phyloP scores from a whole-genome alignment of 2,329 filamentous ascomycete genomes.

The Geosmithia morbida region DNA sequence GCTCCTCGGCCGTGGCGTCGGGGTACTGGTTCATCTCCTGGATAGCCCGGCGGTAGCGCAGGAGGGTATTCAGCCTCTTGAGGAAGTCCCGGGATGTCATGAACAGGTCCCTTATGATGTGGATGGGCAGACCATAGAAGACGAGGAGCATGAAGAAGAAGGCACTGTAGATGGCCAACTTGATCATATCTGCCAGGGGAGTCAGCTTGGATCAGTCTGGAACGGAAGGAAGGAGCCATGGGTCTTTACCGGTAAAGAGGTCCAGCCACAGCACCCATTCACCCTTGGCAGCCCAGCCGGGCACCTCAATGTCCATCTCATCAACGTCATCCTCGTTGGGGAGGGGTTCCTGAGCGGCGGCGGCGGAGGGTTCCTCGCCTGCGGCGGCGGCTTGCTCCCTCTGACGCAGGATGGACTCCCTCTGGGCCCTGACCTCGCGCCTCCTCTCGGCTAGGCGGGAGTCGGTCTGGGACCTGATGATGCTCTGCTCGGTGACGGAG shows the following conservation, averaged over 20 bases:
- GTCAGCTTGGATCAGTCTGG: neutral
- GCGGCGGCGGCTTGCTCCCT: slow-evolving; percentile 31
- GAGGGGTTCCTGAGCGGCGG: slow-evolving; percentile 28
- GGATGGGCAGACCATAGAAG: slow-evolving; percentile 91
- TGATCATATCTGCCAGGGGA: slow-evolving; percentile 58
- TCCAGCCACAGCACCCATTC: slow-evolving; percentile 85
- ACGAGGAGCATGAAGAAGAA: slow-evolving; percentile 90
- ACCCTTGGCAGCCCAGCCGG: slow-evolving; percentile 92
- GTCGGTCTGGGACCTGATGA: slow-evolving; percentile 60
- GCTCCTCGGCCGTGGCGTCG: slow-evolving; percentile 78
- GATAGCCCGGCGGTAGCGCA: slow-evolving; percentile 83
- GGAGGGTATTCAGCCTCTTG: slow-evolving; percentile 75
- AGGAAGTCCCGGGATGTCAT: slow-evolving; percentile 86
- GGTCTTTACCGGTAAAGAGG: slow-evolving; percentile 54
- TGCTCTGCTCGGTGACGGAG: slow-evolving; percentile 61
- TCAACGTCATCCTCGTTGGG: slow-evolving; percentile 65
- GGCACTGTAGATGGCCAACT: slow-evolving; percentile 72
- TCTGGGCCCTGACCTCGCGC: slow-evolving; percentile 48
- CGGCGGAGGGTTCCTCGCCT: slow-evolving; percentile 39
- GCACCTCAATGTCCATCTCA: slow-evolving; percentile 87
- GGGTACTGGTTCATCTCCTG: slow-evolving; percentile 90
- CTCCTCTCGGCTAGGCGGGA: slow-evolving; percentile 55
- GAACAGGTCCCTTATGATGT: slow-evolving; percentile 92
- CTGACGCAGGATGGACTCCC: slow-evolving; percentile 34
- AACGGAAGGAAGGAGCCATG: neutral